Percentiles rank a stretch among this genome's conserved stretches.
Conservation (phyloP, 805 yeast species). For the Torulaspora gathmanii region DNA sequence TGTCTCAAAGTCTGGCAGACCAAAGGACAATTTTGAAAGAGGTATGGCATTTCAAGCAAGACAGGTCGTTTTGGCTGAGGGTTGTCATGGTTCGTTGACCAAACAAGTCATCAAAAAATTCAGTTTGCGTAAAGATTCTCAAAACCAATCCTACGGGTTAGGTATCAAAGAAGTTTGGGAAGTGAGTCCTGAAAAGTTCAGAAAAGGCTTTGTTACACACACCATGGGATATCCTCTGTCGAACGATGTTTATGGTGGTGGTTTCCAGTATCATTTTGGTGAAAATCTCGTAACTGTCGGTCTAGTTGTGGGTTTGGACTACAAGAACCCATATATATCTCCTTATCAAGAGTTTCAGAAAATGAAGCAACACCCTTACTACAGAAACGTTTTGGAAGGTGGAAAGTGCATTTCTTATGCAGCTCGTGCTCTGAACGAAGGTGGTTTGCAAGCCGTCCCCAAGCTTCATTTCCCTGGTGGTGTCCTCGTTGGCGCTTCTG, state of each 20-base stretch:
- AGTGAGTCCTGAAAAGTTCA: conserved; percentile 75
- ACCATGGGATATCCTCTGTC: conserved; percentile 84
- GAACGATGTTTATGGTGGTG: conserved; percentile 84
- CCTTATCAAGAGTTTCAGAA: conserved; percentile 95
- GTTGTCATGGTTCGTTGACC: conserved; percentile 94
- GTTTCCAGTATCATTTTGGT: conserved; percentile 95
- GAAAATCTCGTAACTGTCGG: conserved; percentile 90
- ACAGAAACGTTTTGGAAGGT: conserved; percentile 65
- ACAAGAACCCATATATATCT: conserved; percentile 88
- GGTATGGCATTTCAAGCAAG: conserved; percentile 97
- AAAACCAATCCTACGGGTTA: conserved; percentile 87
- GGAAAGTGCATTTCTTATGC: conserved; percentile 93
- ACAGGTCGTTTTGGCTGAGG: conserved; percentile 87
- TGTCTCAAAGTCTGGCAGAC: conserved; percentile 64
- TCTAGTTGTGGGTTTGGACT: conserved; percentile 90
- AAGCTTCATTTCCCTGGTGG: conserved; percentile 94
- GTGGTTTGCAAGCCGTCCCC: conserved; percentile 93
- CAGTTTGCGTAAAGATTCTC: conserved; percentile 57
- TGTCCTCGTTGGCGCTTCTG: conserved; percentile 87
- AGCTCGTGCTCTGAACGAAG: conserved; percentile 95
- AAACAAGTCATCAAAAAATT: conserved; percentile 70
- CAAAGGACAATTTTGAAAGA: conserved; percentile 81
- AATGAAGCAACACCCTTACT: conserved; percentile 89
- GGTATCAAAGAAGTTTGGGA: conserved; percentile 98
- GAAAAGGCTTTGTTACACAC: conserved; percentile 77